Percentiles rank a stretch among this genome's conserved stretches.
phyloP scores from a whole-genome alignment of 208 protist species.

The Vickermania ingenoplastis region DNA sequence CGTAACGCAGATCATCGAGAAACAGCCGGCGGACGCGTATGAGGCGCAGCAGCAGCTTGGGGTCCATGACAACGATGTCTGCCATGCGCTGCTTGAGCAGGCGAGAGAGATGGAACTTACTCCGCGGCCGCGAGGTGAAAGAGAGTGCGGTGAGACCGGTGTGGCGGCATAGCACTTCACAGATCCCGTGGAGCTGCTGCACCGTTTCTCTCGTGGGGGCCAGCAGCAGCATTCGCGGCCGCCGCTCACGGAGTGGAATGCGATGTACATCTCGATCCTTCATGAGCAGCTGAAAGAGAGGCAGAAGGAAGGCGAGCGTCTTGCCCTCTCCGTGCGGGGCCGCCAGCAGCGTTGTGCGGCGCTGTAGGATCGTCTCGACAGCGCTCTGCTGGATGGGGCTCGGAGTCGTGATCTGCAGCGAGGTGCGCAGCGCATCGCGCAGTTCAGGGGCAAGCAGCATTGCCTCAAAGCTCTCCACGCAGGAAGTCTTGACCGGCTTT shows the following conservation, averaged over 20 bases:
- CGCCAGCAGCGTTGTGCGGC: conserved; percentile 57
- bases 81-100: conserved; percentile 48
- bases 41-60: conserved; percentile 54
- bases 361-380: conserved; percentile 61
- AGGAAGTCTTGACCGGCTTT: conserved; percentile 53
- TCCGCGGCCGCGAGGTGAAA: conserved; percentile 58
- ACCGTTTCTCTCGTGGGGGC: conserved; percentile 66
- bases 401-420: conserved; percentile 39
- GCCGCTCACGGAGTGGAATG: conserved; percentile 70
- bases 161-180: conserved; percentile 30
- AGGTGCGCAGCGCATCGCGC: conserved; percentile 18
- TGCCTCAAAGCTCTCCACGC: conserved; percentile 50
- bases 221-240: conserved; percentile 77
- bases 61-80: conserved; percentile 79
- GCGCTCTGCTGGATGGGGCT: conserved; percentile 77
- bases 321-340: conserved; percentile 84
- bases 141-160: conserved; percentile 45
- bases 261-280: conserved; percentile 82
- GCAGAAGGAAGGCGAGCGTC: conserved; percentile 71
- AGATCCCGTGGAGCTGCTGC: conserved; percentile 59
- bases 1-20: conserved; percentile 79
- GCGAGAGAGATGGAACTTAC: conserved; percentile 53
- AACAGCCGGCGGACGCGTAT: conserved; percentile 64
- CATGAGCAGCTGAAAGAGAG: conserved; percentile 80
- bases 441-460: conserved; percentile 44